These are phyloP conservation scores for Amaranthus hypochondriacus DNA, from an alignment of 148 eudicot species.

Conservation along the genomic window DNA sequence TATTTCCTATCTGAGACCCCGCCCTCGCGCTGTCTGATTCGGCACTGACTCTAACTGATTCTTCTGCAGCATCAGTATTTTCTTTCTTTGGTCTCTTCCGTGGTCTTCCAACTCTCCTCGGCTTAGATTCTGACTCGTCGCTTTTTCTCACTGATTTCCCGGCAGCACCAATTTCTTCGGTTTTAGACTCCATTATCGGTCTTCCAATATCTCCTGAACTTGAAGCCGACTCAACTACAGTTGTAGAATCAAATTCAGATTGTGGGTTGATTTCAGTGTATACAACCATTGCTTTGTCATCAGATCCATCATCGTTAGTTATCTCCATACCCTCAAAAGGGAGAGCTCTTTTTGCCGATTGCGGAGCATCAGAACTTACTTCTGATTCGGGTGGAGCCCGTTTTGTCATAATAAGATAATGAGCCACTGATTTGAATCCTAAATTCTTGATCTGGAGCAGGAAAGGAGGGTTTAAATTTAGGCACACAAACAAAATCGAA, in stretches of 20 bases:
- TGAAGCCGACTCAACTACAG: background rate
- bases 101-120: background rate
- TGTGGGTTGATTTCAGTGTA: conserved; percentile 7
- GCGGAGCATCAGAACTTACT: conserved; percentile 29
- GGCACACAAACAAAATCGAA: background rate
- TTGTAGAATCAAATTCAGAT: conserved; percentile 2
- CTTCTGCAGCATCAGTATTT: background rate
- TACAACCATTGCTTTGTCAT: conserved; percentile 7
- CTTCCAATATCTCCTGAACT: background rate
- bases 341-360: conserved; percentile 61
- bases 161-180: too few species aligned
- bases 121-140: too few species aligned
- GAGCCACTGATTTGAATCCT: conserved; percentile 92
- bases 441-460: conserved; percentile 46
- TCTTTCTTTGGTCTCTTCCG: conserved; percentile 16
- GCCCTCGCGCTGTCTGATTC: too few species aligned
- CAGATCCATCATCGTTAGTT: conserved; percentile 10
- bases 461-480: background rate
- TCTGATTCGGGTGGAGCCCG: conserved; percentile 38
- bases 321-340: conserved; percentile 44
- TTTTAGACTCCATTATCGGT: too few species aligned
- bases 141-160: too few species aligned
- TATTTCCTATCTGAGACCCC: too few species aligned
- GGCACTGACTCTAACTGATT: too few species aligned
- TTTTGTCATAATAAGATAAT: conserved; percentile 67